Base-by-base conservation (phyloP, 441 rosid species). In the Biscutella laevigata region DNA sequence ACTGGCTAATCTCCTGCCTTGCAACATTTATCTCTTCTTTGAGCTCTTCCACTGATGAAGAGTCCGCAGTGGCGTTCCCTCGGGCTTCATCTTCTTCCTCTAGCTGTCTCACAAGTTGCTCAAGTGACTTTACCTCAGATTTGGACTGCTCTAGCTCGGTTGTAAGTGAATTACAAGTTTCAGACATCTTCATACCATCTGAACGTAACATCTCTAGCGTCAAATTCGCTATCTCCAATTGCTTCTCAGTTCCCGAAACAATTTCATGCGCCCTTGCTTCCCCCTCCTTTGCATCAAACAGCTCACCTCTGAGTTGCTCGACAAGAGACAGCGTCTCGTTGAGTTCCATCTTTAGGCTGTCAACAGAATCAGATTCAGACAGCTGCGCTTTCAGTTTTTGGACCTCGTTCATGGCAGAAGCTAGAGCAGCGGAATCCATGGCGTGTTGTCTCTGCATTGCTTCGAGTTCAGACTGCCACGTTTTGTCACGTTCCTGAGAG, bases 381-480 rank as follows among this genome's bases (percentile, higher is more conserved):
- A 92, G 74, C 75, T 86, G 95, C 28, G 66, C 62, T 73, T 83
- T 94, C 59, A 94, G 89, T 77, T 73, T 83, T 71, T 83, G 92
- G 36, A 85, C 84, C 63, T 94, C 99, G 66, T 77, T 87, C 78
- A 84, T 71, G 42, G 95, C 79, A 13, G 95, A 81, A 52, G 78
- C 73, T 57, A 86, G 58, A 53, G 91, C 85, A 26, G 88, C 70
- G 2, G 94, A 80, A 68, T 94, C 96, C 75, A 94, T 71, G 1
- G 77, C 67, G 30, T 89, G 83, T 44, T 87, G 95, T 67, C 82
- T 80, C 72, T 80, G 94, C 57, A 94, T 71, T 46, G 99, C 95
- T 77, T 89, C 96, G 5, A 94, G 88, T 67, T 94, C 97, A 16
- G 96, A 83, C 51, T 87, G 80, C 99, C 99, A 94, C 1, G 82